Base-by-base conservation (phyloP, 202 grass and related monocot species). In the Panicum virgatum region DNA sequence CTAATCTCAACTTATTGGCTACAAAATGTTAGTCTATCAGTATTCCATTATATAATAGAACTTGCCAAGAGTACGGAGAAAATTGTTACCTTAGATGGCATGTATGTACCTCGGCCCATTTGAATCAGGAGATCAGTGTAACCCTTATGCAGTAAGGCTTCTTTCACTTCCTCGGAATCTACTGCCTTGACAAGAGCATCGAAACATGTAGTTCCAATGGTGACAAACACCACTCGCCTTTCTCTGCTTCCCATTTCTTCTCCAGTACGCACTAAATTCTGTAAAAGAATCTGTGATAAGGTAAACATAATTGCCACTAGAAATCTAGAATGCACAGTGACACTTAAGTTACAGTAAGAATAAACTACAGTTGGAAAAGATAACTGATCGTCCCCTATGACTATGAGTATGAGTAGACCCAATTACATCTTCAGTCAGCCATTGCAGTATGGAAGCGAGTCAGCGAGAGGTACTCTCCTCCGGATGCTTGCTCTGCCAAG, bases 171-270 rank as follows among this genome's bases (percentile, higher is more conserved):
- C 4, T 77, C 27, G 23, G 94, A 93, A 75, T 93, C 89, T 19
- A 89, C 88, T 27, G 87, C 89, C 43, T 82, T 80, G 46, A 93
- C 86, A 30, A 97, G 82, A 75, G 89, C 85, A 79, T 97, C 94
- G 1, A 97, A 97, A 81, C 91, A 81, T 57, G 94, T 97, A 37
- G 94, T 97, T 12, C 94, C 94, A 19, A 97, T 89, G 18, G 94
- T 97, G 37, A 97, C 91, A 80, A 97, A 97, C 58, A 93, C 94
- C 26, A 45, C 76, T 69, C 69, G 83, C 50, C 9, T 85, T 68
- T 82, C 74, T 22, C 37, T 25, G 51, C 37, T 83, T n/a, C 25
- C 85, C 85, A 87, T 82, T 62, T 54, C 27, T 60, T 51, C 22
- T 81, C 7, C 45, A 76, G 13, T 16, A 76, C 12, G 16, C 16